Evolutionary conservation across 148 eudicot genomes (phyloP), one percentile per base, ranked within the genome.

Genomic region (Cornus florida): DNA sequence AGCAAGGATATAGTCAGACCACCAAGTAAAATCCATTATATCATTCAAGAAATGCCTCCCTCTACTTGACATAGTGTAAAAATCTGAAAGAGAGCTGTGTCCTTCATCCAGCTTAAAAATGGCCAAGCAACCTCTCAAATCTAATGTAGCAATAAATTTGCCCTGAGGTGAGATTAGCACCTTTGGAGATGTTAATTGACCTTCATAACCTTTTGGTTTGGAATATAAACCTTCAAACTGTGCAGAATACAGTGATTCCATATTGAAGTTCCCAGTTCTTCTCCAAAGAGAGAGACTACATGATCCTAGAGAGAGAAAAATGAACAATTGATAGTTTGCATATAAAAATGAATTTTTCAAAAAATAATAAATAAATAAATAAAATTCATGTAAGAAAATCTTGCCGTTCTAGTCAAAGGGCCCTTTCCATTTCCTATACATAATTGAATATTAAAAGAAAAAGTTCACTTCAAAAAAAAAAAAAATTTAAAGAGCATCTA

Each of bases 1-100:
- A 57, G 79, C 84, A 83, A 94, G 88, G 32, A 92, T 85, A 72
- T 77, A 79, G 76, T 91, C 92, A 84, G 97, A 86, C 99, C 99
- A 96, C 99, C 99, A 96, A 79, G 95, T 85, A 81, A 96, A 92
- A 89, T 96, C 99, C 59, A 86, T 70, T 60, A 91, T 67, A 77
- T 90, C 89, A 68, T 83, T 75, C 31, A 92, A 74, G 32, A 68
- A 74, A 83, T 84, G 83, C 43, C 17, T 82, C 67, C 81, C 80
- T 39, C 67, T 78, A 68, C 82, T 71, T 79, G 84, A 80, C 69
- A 62, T 38, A 53, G 79, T 78, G 72, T 32, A 79, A 67, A 87
- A 73, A 67, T 79, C 79, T 62, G 86, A 90, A 43, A 92, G 41
- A 75, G 92, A 85, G 77, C 75, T 43, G 66, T 57, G 74, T 43